Evolutionary conservation across 805 yeast genomes (phyloP).

Genomic region (Candida maltosa): DNA sequence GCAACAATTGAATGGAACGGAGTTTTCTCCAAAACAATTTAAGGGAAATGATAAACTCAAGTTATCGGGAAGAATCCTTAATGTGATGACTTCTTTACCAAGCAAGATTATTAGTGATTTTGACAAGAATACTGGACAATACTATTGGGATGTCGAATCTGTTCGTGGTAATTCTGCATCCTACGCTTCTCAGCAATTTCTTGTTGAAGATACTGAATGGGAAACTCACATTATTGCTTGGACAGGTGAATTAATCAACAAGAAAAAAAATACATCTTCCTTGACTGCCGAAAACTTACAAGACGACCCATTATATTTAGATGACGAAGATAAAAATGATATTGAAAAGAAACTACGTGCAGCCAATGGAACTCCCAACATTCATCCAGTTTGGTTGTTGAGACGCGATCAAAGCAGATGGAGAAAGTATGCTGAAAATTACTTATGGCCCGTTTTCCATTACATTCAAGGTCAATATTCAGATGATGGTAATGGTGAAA

Average conservation of each 20-base stretch:
- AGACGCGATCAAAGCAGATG: conserved; percentile 78
- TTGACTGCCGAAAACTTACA: conserved; percentile 25
- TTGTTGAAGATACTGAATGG: conserved; percentile 71
- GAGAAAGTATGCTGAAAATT: conserved; percentile 87
- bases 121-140: conserved; percentile 24
- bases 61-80: conserved; percentile 64
- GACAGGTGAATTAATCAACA: conserved; percentile 80
- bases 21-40: conserved; percentile 30
- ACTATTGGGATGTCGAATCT: conserved; percentile 58
- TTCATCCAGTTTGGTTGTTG: conserved; percentile 88
- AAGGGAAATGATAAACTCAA: conserved; percentile 24
- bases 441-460: conserved; percentile 92
- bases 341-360: conserved; percentile 47
- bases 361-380: conserved; percentile 45
- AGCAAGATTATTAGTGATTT: conserved; percentile 49
- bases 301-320: conserved; percentile 61
- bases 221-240: conserved; percentile 87
- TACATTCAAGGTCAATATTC: conserved; percentile 79
- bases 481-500: conserved; percentile 68
- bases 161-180: conserved; percentile 83
- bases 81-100: conserved; percentile 68
- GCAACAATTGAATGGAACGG: no score
- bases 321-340: conserved; percentile 50
- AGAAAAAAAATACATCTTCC: conserved; percentile 14
- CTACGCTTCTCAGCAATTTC: conserved; percentile 66